Evolutionary conservation across 345 rosid species (phyloP), one percentile per base, ranked within the genome.

Genomic region (Corchorus olitorius): DNA sequence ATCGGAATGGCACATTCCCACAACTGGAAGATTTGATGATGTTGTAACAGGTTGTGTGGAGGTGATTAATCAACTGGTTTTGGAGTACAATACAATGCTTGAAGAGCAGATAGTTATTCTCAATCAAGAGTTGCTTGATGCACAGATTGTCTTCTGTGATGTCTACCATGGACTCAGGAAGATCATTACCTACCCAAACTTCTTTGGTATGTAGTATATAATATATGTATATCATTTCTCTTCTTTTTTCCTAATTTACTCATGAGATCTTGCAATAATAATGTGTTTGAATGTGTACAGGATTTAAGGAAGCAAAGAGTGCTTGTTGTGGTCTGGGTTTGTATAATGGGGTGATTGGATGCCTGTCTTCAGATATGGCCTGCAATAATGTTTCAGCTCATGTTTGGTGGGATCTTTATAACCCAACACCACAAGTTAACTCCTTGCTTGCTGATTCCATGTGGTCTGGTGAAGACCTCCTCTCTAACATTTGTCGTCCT

Each of bases 331-430:
- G 94, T 33, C 67, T 86, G 3, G 92, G 92, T 17, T 48, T 33
- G 59, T 78, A 78, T 12, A 88, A 88, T 5, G 87, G 79, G 13
- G 71, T 62, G 63, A 75, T 91, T 0, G 91, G 94, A 43, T 91
- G 94, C 77, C 81, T 89, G 14, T 83, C 91, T 2, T 64, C 15
- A 27, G 89, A 83, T 46, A 85, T 87, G 88, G 87, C 89, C 73
- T 91, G 94, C 77, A 37, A 81, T n/a, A 66, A 63, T 65, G 82
- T 79, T 77, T 79, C 89, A 65, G 48, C 70, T 53, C 81, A 79
- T 73, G 85, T 91, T 0, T 91, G 94, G 94, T 91, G 94, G 94
- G 94, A 91, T 83, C 86, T 87, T 48, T 87, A 86, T 80, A 91
- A 85, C 78, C 92, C 92, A 0, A 89, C 94, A 4, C 75, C 75